Percentiles rank a stretch among this genome's conserved stretches.
Evolutionary conservation across 2,329 filamentous ascomycete genomes (phyloP).

Genomic region (Sclerotinia spermophila): DNA sequence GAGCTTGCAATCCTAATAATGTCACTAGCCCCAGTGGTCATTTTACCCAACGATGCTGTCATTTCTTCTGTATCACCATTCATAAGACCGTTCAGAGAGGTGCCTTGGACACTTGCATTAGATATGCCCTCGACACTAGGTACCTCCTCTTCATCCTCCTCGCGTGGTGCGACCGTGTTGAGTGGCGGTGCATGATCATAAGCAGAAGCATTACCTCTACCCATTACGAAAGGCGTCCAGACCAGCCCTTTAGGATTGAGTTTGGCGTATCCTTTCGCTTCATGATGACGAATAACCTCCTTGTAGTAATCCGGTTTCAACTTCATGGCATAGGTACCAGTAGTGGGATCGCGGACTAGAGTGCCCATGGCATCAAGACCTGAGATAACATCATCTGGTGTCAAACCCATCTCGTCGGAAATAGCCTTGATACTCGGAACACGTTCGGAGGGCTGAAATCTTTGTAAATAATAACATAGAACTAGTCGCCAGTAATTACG

Average conservation of each 20-base stretch:
- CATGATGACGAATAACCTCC: conserved; percentile 85
- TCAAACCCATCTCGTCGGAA: conserved; percentile 90
- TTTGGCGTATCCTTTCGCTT: conserved; percentile 81
- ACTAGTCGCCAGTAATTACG: conserved; percentile 94
- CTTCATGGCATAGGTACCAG: conserved; percentile 83
- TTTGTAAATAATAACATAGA: conserved; percentile 77
- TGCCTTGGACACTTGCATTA: conserved; percentile 28
- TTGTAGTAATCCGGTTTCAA: conserved; percentile 82
- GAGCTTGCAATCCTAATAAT: conserved; percentile 23
- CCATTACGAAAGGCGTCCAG: conserved; percentile 98
- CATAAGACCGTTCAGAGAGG: conserved; percentile 25
- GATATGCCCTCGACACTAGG: conserved; percentile 25
- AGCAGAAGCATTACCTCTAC: conserved; percentile 73
- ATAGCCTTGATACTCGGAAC: conserved; percentile 62
- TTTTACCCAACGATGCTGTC: conserved; percentile 32
- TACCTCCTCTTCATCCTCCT: conserved; percentile 55
- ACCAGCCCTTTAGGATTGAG: conserved; percentile 76
- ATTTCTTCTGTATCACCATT: conserved; percentile 30
- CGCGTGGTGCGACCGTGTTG: conserved; percentile 82
- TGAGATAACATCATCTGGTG: conserved; percentile 91
- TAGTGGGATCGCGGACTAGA: conserved; percentile 83
- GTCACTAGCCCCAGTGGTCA: conserved; percentile 30
- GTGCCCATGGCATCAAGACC: conserved; percentile 87
- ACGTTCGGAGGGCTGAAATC: conserved; percentile 51
- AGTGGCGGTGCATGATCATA: conserved; percentile 79